These are phyloP conservation scores for Exserohilum rostratum DNA, from an alignment of 2,329 filamentous ascomycete genomes.

Conservation along the genomic window DNA sequence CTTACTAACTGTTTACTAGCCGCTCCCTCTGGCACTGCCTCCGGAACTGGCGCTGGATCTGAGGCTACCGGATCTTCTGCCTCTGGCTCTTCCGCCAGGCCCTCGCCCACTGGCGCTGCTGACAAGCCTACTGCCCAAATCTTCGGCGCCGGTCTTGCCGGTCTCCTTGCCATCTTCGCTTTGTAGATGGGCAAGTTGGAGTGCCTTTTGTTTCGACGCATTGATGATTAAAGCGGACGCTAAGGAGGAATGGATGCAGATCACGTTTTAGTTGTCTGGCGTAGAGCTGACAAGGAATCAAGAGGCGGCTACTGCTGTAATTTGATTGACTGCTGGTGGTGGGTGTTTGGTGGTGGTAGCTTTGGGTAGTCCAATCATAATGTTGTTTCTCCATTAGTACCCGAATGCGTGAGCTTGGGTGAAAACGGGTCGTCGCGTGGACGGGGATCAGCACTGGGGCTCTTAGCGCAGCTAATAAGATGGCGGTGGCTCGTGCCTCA, in stretches of 20 bases:
- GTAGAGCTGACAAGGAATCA: neutral
- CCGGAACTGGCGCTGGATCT: conserved; percentile 22
- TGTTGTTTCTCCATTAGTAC: neutral
- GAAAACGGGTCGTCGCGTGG: conserved; percentile 8
- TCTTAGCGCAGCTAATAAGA: conserved; percentile 13
- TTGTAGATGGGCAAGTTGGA: conserved; percentile 33
- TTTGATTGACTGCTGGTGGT: neutral
- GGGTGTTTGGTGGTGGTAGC: neutral
- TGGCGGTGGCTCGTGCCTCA: conserved; percentile 13
- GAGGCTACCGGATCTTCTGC: conserved; percentile 1
- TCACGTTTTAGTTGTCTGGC: neutral
- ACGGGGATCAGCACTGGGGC: conserved; percentile 13
- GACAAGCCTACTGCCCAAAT: conserved; percentile 37
- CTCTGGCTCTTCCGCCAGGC: conserved; percentile 26
- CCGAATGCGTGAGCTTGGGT: neutral
- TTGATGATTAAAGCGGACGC: neutral
- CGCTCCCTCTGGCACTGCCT: neutral
- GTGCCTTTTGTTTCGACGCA: neutral
- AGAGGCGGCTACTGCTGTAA: neutral
- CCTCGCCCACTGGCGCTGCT: conserved; percentile 39
- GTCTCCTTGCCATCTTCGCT: conserved; percentile 47
- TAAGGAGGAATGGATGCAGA: conserved; percentile 1
- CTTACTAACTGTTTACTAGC: conserved; percentile 10
- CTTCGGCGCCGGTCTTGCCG: conserved; percentile 44
- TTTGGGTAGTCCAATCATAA: neutral